Evolutionary conservation across 1,284 basidiomycete species (phyloP).

Genomic region (Ceratobasidium sp.): DNA sequence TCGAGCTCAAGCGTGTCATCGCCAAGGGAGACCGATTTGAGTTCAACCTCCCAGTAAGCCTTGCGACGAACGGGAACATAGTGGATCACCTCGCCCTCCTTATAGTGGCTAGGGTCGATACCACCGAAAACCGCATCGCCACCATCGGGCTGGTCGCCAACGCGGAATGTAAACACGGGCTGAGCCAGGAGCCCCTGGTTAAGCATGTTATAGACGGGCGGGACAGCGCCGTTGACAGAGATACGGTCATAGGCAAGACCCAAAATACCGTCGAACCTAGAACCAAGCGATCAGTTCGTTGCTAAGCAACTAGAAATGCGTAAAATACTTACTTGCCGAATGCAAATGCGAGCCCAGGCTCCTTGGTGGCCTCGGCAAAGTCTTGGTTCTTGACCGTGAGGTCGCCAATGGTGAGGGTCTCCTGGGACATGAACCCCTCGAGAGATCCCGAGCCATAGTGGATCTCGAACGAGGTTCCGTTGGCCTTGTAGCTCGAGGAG

Average conservation of each 20-base stretch:
- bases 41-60: slow-evolving; percentile 99
- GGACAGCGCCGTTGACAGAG: slow-evolving; percentile 91
- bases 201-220: slow-evolving; percentile 97
- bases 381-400: slow-evolving; percentile 80
- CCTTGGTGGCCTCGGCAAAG: slow-evolving; percentile 97
- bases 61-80: slow-evolving; percentile 95
- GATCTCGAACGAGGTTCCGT: slow-evolving; percentile 92
- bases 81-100: slow-evolving; percentile 78
- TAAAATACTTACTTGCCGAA: slow-evolving; percentile 82
- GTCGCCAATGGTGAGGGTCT: slow-evolving; percentile 86
- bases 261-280: slow-evolving; percentile 93
- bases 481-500: slow-evolving; percentile 91
- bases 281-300: slow-evolving; percentile 2
- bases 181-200: slow-evolving; percentile 83
- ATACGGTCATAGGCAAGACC: slow-evolving; percentile 98
- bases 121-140: slow-evolving; percentile 97
- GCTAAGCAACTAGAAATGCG: background rate
- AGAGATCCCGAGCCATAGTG: slow-evolving; percentile 97
- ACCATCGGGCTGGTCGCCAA: slow-evolving; percentile 88
- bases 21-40: slow-evolving; percentile 87
- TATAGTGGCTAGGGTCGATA: slow-evolving; percentile 82
- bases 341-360: slow-evolving; percentile 97
- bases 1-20: slow-evolving; percentile 87
- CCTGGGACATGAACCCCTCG: slow-evolving; percentile 95
- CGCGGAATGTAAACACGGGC: slow-evolving; percentile 94